phyloP scores from a whole-genome alignment of 78 protist genomes.

The Planoprotostelium fungivorum region DNA sequence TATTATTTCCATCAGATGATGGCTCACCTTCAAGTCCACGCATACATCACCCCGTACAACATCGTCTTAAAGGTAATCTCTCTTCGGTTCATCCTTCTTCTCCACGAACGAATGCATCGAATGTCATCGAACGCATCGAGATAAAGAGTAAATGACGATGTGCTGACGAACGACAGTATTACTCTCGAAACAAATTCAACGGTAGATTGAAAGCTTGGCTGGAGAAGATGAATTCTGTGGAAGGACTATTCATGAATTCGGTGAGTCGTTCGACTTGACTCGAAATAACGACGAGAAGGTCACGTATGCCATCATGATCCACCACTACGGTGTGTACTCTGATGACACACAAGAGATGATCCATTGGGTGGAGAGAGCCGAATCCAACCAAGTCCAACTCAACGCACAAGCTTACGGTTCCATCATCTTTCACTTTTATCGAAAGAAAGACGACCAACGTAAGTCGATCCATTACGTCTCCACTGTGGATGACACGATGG shows the following conservation, averaged over 20 bases:
- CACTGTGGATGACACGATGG: no score
- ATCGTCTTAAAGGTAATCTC: neutral
- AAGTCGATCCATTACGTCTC: no score
- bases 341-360: neutral
- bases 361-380: neutral
- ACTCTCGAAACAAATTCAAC: neutral
- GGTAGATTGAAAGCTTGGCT: neutral
- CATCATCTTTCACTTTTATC: neutral
- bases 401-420: neutral
- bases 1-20: neutral
- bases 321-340: neutral
- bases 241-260: neutral
- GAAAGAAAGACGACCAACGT: neutral
- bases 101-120: no score
- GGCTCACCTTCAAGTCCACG: neutral
- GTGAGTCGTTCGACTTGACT: neutral
- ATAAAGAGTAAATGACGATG: no score
- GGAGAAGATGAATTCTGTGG: neutral
- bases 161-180: neutral
- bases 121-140: no score
- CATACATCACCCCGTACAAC: neutral
- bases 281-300: neutral
- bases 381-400: neutral
- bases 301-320: neutral
- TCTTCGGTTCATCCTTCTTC: no score